Base-by-base conservation (phyloP, 2,329 filamentous ascomycete species). In the Diplocarpon rosae region DNA sequence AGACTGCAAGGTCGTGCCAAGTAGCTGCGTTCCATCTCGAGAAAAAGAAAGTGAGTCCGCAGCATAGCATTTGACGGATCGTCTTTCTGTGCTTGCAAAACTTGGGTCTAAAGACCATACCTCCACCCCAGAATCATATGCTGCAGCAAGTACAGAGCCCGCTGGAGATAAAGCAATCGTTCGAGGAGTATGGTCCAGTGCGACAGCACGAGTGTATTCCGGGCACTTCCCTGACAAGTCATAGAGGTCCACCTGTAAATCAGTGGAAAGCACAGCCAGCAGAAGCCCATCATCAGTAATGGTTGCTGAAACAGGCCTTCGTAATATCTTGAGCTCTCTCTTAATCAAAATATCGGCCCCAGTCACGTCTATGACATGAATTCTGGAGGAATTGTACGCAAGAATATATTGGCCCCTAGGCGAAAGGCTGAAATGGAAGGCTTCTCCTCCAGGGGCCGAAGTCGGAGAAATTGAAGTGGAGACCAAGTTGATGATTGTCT, bases 41-140 rank as follows among this genome's bases (percentile, higher is more conserved):
- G 85, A 89, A 59, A 92, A 92, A 3, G 78, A 72, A 38, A 92
- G 65, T 2, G 77, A 70, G 58, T 90, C 85, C 4, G 89, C 82
- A 1, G 73, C 75, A 57, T 85, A 80, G 57, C 85, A 90, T 57
- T 88, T 86, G 46, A 90, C 84, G 10, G 84, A 76, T 53, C 85
- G 73, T 56, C 82, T 73, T 53, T 88, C 82, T 0, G 76, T 83
- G 11, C 75, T 63, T 24, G 81, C 57, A 20, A 76, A 78, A 42
- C 71, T 75, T 2, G 80, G 69, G 38, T 76, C 76, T 32, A 94
- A 67, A 5, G 86, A 84, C 24, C 85, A 80, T 0, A 95, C 84
- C 62, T 95, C 88, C 50, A 95, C 89, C n/a, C 85, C 85, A 44
- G 85, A 84, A 58, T 87, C 80, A 62, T 89, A 93, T 7, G 87